A percentile compares a stretch with the other conserved stretches of the same genome.
Conservation (phyloP, 352 stramenopile species). For the Thraustochytrium sp. region DNA sequence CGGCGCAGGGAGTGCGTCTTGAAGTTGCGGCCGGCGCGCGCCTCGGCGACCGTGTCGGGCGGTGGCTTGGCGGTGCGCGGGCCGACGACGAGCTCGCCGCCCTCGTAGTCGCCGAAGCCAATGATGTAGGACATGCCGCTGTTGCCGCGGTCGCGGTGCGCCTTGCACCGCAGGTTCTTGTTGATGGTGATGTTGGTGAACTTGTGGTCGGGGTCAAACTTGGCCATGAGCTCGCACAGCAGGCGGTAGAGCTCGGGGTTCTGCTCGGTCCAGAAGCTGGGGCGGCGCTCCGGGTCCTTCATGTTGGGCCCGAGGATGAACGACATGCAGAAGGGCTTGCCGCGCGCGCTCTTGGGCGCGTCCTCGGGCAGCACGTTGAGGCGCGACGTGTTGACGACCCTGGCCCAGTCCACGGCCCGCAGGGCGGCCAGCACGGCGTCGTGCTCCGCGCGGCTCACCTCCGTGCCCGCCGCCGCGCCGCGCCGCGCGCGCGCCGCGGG, state of each 20-base stretch:
- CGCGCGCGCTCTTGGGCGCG: neutral
- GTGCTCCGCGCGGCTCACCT: neutral
- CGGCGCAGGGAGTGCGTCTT: neutral
- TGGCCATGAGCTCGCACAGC: constrained; percentile 1
- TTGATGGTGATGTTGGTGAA: constrained; percentile 45
- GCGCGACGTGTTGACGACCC: constrained; percentile 29
- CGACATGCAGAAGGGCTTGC: constrained; percentile 34
- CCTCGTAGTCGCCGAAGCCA: constrained; percentile 39
- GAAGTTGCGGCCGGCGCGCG: neutral
- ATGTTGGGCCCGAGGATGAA: constrained; percentile 44
- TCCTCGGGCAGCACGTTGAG: constrained; percentile 36
- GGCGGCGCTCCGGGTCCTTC: constrained; percentile 27
- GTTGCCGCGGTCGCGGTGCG: constrained; percentile 37
- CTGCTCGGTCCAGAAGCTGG: constrained; percentile 41
- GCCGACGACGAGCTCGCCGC: constrained; percentile 26
- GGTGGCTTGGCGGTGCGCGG: neutral
- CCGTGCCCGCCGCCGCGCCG: too few species aligned
- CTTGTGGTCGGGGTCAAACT: neutral
- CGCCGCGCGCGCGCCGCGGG: too few species aligned
- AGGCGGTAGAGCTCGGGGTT: constrained; percentile 22
- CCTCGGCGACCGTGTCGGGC: neutral
- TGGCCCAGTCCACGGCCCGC: neutral
- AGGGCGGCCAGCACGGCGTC: constrained; percentile 19
- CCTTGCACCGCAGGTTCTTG: constrained; percentile 38
- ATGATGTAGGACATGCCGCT: constrained; percentile 33